Evolutionary conservation across 2,329 filamentous ascomycete species (phyloP).

Genomic region (Fusarium nurragi): DNA sequence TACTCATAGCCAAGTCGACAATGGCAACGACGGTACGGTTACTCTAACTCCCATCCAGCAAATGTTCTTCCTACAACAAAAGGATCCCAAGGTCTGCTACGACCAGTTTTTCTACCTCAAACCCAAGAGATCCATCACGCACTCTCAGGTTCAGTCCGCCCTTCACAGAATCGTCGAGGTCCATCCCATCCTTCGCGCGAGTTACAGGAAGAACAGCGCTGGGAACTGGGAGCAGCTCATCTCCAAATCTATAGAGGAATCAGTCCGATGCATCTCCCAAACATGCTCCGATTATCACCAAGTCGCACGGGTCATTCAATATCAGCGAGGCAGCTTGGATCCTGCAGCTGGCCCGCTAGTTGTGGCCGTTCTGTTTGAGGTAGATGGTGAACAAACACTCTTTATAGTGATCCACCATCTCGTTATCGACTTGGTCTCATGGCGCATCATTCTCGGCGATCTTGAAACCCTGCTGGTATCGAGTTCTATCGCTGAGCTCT

Average conservation of each 20-base stretch:
- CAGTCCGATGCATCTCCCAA: background rate
- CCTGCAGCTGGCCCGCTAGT: background rate
- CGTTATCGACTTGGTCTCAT: conserved; percentile 15
- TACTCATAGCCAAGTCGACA: background rate
- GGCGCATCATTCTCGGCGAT: conserved; percentile 16
- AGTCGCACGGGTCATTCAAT: conserved; percentile 7
- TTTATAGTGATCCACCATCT: conserved; percentile 19
- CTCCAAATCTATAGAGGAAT: background rate
- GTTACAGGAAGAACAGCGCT: background rate
- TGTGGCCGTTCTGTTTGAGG: conserved; percentile 7
- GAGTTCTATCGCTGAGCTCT: background rate
- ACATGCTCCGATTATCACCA: conserved; percentile 3
- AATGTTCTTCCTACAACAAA: conserved; percentile 18
- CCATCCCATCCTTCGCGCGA: conserved; percentile 15
- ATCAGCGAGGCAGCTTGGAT: conserved; percentile 10
- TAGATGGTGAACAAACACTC: conserved; percentile 2
- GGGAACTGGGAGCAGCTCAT: conserved; percentile 10
- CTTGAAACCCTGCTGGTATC: conserved; percentile 2
- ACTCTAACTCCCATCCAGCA: conserved; percentile 14
- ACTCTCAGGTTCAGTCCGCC: background rate
- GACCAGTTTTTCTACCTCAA: conserved; percentile 18
- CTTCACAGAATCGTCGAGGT: conserved; percentile 1
- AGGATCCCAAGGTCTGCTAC: conserved; percentile 3
- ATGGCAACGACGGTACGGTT: background rate
- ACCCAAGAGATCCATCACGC: background rate